These are phyloP conservation scores for Chlamydomonas asymmetrica DNA, from an alignment of 139 green algal genomes.

Conservation along the genomic window DNA sequence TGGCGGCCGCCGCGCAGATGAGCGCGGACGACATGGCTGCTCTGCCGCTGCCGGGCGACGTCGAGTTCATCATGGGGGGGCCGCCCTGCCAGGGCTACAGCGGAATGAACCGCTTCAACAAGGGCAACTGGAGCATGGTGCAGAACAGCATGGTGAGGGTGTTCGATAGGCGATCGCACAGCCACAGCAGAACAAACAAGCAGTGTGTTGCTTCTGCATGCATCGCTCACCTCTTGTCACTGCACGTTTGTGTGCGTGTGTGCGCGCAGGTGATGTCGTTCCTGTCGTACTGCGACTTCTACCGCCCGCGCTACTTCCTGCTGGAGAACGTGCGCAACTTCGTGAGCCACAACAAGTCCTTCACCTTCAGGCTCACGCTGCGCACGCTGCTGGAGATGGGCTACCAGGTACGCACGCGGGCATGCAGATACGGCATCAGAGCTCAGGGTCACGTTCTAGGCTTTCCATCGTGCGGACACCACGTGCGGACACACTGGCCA, in stretches of 20 bases:
- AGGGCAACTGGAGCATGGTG: slow-evolving; percentile 93
- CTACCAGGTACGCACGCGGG: slow-evolving; percentile 82
- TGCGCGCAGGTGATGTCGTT: slow-evolving; percentile 85
- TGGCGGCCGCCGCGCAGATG: slow-evolving; percentile 33
- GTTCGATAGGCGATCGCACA: not conserved
- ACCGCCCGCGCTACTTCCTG: slow-evolving; percentile 92
- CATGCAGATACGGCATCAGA: too few relatives aligned
- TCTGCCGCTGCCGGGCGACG: slow-evolving; percentile 82
- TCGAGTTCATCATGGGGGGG: slow-evolving; percentile 96
- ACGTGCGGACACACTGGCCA: too few relatives aligned
- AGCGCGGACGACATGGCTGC: slow-evolving; percentile 5
- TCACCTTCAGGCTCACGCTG: slow-evolving; percentile 92
- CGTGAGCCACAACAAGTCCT: slow-evolving; percentile 92
- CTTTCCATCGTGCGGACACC: too few relatives aligned
- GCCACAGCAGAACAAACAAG: not conserved
- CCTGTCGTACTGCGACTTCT: slow-evolving; percentile 91
- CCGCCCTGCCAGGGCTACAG: slow-evolving; percentile 97
- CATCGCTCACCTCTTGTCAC: not conserved
- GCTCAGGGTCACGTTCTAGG: too few relatives aligned
- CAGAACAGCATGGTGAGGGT: slow-evolving; percentile 92
- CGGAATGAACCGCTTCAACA: slow-evolving; percentile 99
- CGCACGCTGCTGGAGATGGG: slow-evolving; percentile 93
- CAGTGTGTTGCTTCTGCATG: not conserved
- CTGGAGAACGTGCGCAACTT: slow-evolving; percentile 99
- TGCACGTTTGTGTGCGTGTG: not conserved